Conservation (phyloP, 495 filamentous ascomycete genomes). For the Penicillium canariense region DNA sequence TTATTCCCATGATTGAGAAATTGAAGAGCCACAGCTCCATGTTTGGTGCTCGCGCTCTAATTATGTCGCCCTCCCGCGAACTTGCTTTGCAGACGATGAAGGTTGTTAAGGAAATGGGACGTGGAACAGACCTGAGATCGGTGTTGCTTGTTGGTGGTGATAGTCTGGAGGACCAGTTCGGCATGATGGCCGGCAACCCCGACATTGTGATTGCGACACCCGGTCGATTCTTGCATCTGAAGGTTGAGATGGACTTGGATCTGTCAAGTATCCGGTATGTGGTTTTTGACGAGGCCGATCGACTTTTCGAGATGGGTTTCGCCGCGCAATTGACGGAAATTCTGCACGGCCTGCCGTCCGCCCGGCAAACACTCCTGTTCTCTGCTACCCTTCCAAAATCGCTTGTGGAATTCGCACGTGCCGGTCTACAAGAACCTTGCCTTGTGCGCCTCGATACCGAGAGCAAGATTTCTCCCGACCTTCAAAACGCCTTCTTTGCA, state of each 20-base stretch:
- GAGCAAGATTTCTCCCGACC: conserved; percentile 90
- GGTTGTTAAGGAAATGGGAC: conserved; percentile 89
- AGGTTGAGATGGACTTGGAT: conserved; percentile 91
- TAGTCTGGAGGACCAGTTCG: conserved; percentile 93
- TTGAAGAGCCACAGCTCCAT: conserved; percentile 84
- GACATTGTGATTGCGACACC: conserved; percentile 97
- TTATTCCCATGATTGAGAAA: conserved; percentile 96
- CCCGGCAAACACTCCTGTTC: conserved; percentile 87
- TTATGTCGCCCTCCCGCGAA: conserved; percentile 89
- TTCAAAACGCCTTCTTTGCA: conserved; percentile 90
- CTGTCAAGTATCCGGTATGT: conserved; percentile 83
- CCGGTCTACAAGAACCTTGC: conserved; percentile 84
- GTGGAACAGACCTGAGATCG: conserved; percentile 84
- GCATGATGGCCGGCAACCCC: conserved; percentile 86
- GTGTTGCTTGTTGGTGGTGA: conserved; percentile 93
- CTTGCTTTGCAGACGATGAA: conserved; percentile 92
- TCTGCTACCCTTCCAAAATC: conserved; percentile 92
- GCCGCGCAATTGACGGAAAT: conserved; percentile 91
- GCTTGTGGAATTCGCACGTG: conserved; percentile 91
- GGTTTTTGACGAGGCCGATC: conserved; percentile 96
- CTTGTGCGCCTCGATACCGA: conserved; percentile 89
- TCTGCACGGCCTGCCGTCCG: conserved; percentile 77
- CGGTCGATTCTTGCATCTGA: conserved; percentile 89
- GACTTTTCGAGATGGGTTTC: conserved; percentile 98
- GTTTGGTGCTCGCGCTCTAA: conserved; percentile 78